Percentiles rank a stretch among this genome's conserved stretches.
These are phyloP conservation scores for Scopulariopsis brevicaulis DNA, from an alignment of 2,329 filamentous ascomycete species.

Conservation along the genomic window DNA sequence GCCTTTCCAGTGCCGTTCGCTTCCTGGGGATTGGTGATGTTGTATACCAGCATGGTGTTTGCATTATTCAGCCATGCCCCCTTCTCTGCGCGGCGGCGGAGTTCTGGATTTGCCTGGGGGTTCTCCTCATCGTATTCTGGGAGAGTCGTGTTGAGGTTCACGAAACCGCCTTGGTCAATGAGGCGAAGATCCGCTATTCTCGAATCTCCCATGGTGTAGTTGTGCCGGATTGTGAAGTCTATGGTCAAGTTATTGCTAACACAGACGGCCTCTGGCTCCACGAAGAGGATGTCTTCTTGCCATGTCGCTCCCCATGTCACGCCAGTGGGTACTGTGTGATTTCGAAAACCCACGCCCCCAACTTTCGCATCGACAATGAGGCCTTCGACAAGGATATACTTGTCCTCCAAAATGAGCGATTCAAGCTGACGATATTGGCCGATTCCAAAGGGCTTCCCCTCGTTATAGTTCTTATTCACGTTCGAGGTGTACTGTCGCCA, in stretches of 20 bases:
- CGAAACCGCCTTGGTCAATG: slow-evolving; percentile 30
- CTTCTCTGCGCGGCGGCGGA: slow-evolving; percentile 26
- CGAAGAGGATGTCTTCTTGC: slow-evolving; percentile 34
- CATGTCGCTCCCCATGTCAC: slow-evolving; percentile 24
- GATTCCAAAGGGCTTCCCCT: slow-evolving; percentile 17
- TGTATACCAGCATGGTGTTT: slow-evolving; percentile 24
- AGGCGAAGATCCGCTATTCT: slow-evolving; percentile 16
- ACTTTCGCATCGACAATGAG: slow-evolving; percentile 26
- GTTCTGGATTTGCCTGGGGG: slow-evolving; percentile 21
- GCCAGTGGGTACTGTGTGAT: slow-evolving; percentile 25
- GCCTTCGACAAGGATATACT: slow-evolving; percentile 24
- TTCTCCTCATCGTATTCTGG: slow-evolving; percentile 18
- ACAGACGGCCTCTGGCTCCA: slow-evolving; percentile 31
- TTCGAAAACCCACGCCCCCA: slow-evolving; percentile 31
- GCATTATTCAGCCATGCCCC: slow-evolving; percentile 29
- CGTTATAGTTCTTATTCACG: slow-evolving; percentile 13
- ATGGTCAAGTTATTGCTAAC: slow-evolving; percentile 29
- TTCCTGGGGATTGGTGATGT: slow-evolving; percentile 19
- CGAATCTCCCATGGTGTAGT: neutral
- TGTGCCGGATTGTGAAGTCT: slow-evolving; percentile 21
- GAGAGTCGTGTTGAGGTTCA: slow-evolving; percentile 20
- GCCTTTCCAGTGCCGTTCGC: slow-evolving; percentile 5
- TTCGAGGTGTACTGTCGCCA: slow-evolving; percentile 12
- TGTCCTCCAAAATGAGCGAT: slow-evolving; percentile 19
- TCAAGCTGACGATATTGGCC: slow-evolving; percentile 12